Conservation (phyloP, 2,329 filamentous ascomycete species). For the Cladosporium sp. region DNA sequence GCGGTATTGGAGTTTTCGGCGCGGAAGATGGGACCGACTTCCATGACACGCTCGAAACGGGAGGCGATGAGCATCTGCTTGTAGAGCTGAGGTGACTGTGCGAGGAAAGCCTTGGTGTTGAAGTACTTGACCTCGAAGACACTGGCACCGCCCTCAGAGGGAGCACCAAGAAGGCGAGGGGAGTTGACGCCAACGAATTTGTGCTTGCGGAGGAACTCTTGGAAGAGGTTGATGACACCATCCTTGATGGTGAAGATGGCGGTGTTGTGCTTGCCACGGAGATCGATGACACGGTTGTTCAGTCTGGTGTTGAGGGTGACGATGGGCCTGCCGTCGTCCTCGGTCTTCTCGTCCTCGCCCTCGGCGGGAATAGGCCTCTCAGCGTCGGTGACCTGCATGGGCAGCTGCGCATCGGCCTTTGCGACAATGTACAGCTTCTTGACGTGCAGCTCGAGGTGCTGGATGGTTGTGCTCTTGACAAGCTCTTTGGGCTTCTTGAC, state of each 20-base stretch:
- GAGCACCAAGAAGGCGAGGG: constrained; percentile 83
- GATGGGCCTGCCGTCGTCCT: constrained; percentile 61
- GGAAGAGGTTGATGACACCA: constrained; percentile 69
- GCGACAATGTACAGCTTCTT: constrained; percentile 79
- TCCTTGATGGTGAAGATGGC: constrained; percentile 74
- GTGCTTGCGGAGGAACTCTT: constrained; percentile 72
- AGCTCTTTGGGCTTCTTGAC: constrained; percentile 82
- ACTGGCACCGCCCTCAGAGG: constrained; percentile 88
- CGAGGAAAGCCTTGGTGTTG: constrained; percentile 75
- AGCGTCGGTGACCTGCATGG: constrained; percentile 58
- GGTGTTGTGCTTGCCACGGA: constrained; percentile 86
- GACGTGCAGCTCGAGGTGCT: constrained; percentile 82
- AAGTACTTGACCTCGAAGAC: constrained; percentile 93
- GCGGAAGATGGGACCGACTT: constrained; percentile 78
- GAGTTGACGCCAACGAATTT: constrained; percentile 85
- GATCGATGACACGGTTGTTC: constrained; percentile 90
- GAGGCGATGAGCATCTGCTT: constrained; percentile 85
- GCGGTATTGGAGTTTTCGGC: constrained; percentile 86
- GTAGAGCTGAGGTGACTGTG: constrained; percentile 81
- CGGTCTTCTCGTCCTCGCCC: constrained; percentile 50
- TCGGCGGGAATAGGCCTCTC: constrained; percentile 51
- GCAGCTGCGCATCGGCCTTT: constrained; percentile 59
- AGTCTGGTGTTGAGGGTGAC: constrained; percentile 82
- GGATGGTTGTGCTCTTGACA: constrained; percentile 82
- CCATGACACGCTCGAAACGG: constrained; percentile 73